These are phyloP conservation scores for Plenodomus tracheiphilus DNA, from an alignment of 2,329 filamentous ascomycete genomes.

Conservation along the genomic window DNA sequence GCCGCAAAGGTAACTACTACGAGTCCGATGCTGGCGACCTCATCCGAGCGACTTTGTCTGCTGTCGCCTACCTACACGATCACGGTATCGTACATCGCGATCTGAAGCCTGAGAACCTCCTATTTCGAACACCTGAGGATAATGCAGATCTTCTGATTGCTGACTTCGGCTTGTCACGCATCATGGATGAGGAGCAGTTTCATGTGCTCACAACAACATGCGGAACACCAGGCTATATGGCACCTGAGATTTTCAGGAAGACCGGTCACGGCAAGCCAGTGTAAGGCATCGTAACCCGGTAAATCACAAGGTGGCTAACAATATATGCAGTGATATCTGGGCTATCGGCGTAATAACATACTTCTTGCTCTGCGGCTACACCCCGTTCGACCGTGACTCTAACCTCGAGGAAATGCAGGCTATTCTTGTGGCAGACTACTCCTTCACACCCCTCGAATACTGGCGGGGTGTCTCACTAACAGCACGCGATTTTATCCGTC, in stretches of 20 bases:
- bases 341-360: constrained; percentile 98
- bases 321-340: constrained; percentile 75
- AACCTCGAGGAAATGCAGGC: constrained; percentile 99
- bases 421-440: constrained; percentile 94
- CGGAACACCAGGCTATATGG: constrained; percentile 98
- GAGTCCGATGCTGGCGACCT: constrained; percentile 95
- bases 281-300: constrained; percentile 53
- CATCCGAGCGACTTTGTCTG: constrained; percentile 90
- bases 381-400: constrained; percentile 94
- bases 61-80: constrained; percentile 98
- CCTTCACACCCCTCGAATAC: constrained; percentile 91
- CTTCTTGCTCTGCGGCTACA: constrained; percentile 97
- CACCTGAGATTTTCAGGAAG: constrained; percentile 99
- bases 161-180: constrained; percentile 91
- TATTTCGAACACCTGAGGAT: constrained; percentile 96
- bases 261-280: constrained; percentile 97
- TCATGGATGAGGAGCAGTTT: constrained; percentile 99
- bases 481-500: constrained; percentile 86
- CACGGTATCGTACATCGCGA: constrained; percentile 98
- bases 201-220: constrained; percentile 97
- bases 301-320: too few species aligned
- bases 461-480: constrained; percentile 89
- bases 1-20: constrained; percentile 97
- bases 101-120: constrained; percentile 93
- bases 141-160: constrained; percentile 96